A percentile compares a stretch with the other conserved stretches of the same genome.
phyloP scores from a whole-genome alignment of 202 grass and related monocot genomes.

The Musa balbisiana region DNA sequence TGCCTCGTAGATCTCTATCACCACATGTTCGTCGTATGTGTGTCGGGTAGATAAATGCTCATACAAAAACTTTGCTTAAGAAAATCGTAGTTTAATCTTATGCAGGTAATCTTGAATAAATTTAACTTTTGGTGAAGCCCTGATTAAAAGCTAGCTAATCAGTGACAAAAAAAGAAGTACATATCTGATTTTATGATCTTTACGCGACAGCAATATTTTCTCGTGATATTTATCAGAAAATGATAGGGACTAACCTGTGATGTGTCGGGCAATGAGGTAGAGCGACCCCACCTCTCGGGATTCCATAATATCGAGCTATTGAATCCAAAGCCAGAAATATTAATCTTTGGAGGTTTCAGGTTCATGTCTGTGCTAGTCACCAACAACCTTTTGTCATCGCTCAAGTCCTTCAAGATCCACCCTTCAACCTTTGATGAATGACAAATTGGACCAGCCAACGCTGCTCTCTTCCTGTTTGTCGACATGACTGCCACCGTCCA shows the following conservation, averaged over 20 bases:
- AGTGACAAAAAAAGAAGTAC: neutral
- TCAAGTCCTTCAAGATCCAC: conserved; percentile 29
- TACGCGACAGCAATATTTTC: neutral
- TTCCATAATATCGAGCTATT: conserved; percentile 62
- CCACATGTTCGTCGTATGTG: too few species aligned
- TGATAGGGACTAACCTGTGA: conserved; percentile 34
- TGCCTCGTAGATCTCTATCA: too few species aligned
- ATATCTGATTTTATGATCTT: neutral
- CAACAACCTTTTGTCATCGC: conserved; percentile 11
- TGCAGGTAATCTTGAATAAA: neutral
- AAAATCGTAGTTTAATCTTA: neutral
- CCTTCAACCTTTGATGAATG: conserved; percentile 51
- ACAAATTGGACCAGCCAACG: conserved; percentile 71
- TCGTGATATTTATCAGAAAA: neutral
- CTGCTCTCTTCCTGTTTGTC: conserved; percentile 46
- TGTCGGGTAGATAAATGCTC: too few species aligned
- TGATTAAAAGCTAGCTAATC: neutral
- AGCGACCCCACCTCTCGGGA: conserved; percentile 26
- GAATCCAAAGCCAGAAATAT: conserved; percentile 44
- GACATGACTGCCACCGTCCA: conserved; percentile 86
- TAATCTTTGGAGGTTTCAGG: conserved; percentile 26
- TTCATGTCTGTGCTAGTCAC: neutral
- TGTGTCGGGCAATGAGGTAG: conserved; percentile 28
- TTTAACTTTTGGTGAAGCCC: too few species aligned
- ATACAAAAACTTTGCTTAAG: neutral